Percentiles rank a stretch among this genome's conserved stretches.
phyloP scores from a whole-genome alignment of 2,329 filamentous ascomycete genomes.

The Alternaria dauci region DNA sequence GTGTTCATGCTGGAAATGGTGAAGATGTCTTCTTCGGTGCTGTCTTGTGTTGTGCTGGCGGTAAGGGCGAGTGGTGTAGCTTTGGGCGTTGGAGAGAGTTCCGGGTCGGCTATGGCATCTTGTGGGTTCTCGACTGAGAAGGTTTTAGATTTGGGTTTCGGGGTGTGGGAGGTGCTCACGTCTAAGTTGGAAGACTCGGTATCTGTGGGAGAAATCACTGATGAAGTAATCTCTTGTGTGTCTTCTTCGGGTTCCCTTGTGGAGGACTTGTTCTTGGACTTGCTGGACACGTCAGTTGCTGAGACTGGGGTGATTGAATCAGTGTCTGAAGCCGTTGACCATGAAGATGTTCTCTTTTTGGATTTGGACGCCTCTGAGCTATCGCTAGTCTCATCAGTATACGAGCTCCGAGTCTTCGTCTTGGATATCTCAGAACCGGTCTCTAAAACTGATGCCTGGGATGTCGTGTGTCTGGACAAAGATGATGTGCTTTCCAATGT shows the following conservation, averaged over 20 bases:
- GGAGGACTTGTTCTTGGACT: background rate
- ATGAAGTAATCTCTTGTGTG: too few species aligned
- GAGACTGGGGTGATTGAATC: background rate
- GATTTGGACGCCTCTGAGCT: background rate
- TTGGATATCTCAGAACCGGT: background rate
- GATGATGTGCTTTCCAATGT: background rate
- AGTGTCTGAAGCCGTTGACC: background rate
- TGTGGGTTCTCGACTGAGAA: background rate
- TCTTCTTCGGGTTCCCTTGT: background rate
- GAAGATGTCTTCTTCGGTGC: background rate
- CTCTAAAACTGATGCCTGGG: background rate
- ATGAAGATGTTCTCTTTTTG: background rate
- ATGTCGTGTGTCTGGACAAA: background rate
- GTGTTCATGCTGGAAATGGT: conserved; percentile 3
- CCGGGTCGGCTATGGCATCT: background rate
- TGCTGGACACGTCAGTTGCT: background rate
- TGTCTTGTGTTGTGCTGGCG: background rate
- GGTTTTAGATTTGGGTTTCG: background rate
- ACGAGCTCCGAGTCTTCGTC: too few species aligned
- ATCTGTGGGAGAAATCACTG: too few species aligned
- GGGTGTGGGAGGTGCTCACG: background rate
- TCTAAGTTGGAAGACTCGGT: background rate
- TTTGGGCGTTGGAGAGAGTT: background rate
- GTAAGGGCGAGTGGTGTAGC: background rate
- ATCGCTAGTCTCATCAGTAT: background rate